Evolutionary conservation across 2,329 filamentous ascomycete species (phyloP).

Genomic region (Pseudogymnoascus sp.): DNA sequence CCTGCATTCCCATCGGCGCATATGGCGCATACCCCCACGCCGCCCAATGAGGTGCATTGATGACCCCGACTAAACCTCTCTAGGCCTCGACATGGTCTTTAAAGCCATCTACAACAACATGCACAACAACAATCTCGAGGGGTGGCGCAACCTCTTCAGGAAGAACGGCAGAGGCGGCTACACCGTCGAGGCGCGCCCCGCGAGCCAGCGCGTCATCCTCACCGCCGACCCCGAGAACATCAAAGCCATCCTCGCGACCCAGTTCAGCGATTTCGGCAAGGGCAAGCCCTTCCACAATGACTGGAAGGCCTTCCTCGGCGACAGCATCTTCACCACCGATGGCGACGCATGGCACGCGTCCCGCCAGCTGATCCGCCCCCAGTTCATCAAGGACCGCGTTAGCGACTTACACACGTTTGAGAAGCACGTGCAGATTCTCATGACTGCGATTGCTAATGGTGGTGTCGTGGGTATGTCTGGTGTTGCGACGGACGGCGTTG

Average conservation of each 20-base stretch:
- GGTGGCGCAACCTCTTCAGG: constrained; percentile 50
- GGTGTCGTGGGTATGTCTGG: constrained; percentile 51
- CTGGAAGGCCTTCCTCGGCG: constrained; percentile 67
- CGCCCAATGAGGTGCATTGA: neutral
- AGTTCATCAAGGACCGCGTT: constrained; percentile 78
- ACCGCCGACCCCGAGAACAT: constrained; percentile 83
- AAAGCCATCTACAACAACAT: constrained; percentile 44
- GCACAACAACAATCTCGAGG: constrained; percentile 47
- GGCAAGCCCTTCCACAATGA: constrained; percentile 64
- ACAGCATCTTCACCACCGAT: constrained; percentile 75
- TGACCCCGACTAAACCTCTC: neutral
- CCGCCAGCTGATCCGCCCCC: constrained; percentile 73
- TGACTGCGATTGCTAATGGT: constrained; percentile 55
- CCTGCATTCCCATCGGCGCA: neutral
- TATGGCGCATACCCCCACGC: no score
- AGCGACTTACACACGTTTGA: constrained; percentile 78
- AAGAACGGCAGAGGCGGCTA: constrained; percentile 33
- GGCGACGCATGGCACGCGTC: constrained; percentile 69
- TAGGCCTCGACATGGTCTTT: constrained; percentile 58
- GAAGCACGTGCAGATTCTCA: constrained; percentile 63
- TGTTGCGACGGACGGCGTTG: constrained; percentile 51
- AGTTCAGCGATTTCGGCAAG: constrained; percentile 81
- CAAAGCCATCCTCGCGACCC: constrained; percentile 79
- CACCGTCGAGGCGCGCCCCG: constrained; percentile 51
- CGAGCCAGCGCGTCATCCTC: constrained; percentile 55